Conservation (phyloP, 352 stramenopile genomes). For the Phytopythium chamaehyphon region DNA sequence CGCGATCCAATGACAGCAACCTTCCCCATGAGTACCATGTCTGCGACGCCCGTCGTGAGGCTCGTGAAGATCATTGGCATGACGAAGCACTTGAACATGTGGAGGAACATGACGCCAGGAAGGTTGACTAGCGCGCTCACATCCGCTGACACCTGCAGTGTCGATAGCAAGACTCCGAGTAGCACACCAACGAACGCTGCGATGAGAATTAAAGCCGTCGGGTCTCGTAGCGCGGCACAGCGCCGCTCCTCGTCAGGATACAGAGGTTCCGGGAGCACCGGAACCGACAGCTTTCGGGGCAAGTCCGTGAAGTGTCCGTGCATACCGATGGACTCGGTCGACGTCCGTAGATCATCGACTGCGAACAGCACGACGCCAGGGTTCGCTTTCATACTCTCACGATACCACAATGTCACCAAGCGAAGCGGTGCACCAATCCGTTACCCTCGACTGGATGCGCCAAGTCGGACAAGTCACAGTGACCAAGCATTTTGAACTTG, state of each 20-base stretch:
- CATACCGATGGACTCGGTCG: conserved; percentile 2
- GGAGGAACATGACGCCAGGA: conserved; percentile 25
- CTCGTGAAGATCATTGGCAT: conserved; percentile 18
- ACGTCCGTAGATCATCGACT: conserved; percentile 1
- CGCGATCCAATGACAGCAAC: conserved; percentile 8
- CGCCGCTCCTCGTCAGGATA: conserved; percentile 18
- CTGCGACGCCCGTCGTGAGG: conserved; percentile 7
- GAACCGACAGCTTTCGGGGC: too few species aligned
- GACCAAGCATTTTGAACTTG: neutral
- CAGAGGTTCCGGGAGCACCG: neutral
- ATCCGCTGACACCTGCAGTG: conserved; percentile 13
- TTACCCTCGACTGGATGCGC: too few species aligned
- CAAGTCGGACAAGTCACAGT: too few species aligned
- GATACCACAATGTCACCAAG: too few species aligned
- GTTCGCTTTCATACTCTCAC: neutral
- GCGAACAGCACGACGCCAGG: neutral
- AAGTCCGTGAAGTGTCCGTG: neutral
- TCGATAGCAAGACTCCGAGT: conserved; percentile 18
- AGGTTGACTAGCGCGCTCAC: conserved; percentile 20
- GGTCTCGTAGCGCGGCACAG: conserved; percentile 14
- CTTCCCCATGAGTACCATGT: conserved; percentile 13
- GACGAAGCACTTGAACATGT: conserved; percentile 30
- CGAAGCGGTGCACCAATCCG: too few species aligned
- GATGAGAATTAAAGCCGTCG: conserved; percentile 29
- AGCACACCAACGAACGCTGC: conserved; percentile 17